These are phyloP conservation scores for Pleurotus citrinopileatus DNA, from an alignment of 768 basidiomycete genomes.

Conservation along the genomic window DNA sequence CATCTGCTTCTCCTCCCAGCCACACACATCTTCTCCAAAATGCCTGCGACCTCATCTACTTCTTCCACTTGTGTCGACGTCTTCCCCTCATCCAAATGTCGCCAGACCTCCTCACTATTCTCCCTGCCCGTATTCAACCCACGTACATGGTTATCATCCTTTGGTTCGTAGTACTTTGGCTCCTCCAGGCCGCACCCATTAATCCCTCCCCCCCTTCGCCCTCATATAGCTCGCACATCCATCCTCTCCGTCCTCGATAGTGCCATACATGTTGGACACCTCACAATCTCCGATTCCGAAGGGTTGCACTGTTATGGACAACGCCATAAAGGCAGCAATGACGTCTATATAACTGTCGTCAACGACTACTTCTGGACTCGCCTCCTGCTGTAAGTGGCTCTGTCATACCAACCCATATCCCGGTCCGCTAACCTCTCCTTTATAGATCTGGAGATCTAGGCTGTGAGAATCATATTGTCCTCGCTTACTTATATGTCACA, in stretches of 20 bases:
- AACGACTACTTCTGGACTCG: slow-evolving; percentile 70
- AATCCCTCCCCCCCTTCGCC: slow-evolving; percentile 4
- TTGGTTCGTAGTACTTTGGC: slow-evolving; percentile 32
- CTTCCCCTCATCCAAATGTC: slow-evolving; percentile 38
- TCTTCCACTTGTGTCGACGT: slow-evolving; percentile 40
- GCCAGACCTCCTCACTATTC: slow-evolving; percentile 42
- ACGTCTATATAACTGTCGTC: slow-evolving; percentile 53
- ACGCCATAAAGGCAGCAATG: slow-evolving; percentile 56
- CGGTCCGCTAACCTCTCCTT: slow-evolving; percentile 15
- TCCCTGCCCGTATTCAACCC: slow-evolving; percentile 43
- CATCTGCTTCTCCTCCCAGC: slow-evolving; percentile 15
- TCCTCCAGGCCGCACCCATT: background rate
- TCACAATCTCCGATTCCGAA: slow-evolving; percentile 61
- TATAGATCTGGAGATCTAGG: slow-evolving; percentile 61
- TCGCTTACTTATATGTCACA: background rate
- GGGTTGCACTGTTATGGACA: slow-evolving; percentile 59
- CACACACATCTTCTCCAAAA: slow-evolving; percentile 18
- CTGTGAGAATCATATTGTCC: slow-evolving; percentile 40
- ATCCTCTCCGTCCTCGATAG: slow-evolving; percentile 56
- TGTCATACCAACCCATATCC: slow-evolving; percentile 12
- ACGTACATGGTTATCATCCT: slow-evolving; percentile 45
- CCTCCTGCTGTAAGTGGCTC: slow-evolving; percentile 50
- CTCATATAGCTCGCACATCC: slow-evolving; percentile 50
- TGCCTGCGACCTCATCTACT: slow-evolving; percentile 34
- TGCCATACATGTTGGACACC: slow-evolving; percentile 55